These are phyloP conservation scores for Antitrichia curtipendula DNA, from an alignment of 225 moss, liverwort and hornwort species.

Conservation along the genomic window DNA sequence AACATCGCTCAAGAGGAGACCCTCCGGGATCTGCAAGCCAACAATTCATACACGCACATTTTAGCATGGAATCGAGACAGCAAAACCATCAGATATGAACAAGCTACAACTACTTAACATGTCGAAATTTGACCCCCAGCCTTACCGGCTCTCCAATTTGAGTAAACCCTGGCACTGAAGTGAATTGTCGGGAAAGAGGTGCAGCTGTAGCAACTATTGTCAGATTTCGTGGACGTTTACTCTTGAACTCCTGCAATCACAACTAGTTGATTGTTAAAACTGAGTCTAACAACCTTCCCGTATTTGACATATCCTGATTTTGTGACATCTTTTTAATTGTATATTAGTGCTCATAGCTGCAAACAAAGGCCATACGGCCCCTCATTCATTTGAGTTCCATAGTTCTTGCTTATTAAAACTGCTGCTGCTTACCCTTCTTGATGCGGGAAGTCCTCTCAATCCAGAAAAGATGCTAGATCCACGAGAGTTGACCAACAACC, in stretches of 20 bases:
- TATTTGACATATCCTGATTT: background rate
- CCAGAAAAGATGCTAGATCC: background rate
- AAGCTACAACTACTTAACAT: background rate
- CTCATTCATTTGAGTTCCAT: background rate
- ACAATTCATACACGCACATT: background rate
- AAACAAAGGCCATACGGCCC: background rate
- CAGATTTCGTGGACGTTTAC: background rate
- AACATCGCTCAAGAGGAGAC: constrained; percentile 38
- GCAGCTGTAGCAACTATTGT: constrained; percentile 33
- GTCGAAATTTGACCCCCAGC: fast-evolving
- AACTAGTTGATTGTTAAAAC: background rate
- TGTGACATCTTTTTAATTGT: background rate
- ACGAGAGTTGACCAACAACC: background rate
- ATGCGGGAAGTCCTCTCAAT: constrained; percentile 6
- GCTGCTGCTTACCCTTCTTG: background rate
- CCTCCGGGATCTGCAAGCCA: constrained; percentile 41
- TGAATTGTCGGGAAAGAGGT: constrained; percentile 26
- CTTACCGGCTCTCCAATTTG: constrained; percentile 64
- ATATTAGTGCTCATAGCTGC: too few relatives aligned
- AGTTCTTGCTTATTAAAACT: background rate
- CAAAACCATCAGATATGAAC: background rate
- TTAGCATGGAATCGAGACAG: background rate
- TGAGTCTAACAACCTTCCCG: background rate
- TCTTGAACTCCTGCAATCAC: background rate
- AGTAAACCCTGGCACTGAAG: constrained; percentile 55